Evolutionary conservation across 306 rosid species (phyloP).

Genomic region (Fagus crenata): DNA sequence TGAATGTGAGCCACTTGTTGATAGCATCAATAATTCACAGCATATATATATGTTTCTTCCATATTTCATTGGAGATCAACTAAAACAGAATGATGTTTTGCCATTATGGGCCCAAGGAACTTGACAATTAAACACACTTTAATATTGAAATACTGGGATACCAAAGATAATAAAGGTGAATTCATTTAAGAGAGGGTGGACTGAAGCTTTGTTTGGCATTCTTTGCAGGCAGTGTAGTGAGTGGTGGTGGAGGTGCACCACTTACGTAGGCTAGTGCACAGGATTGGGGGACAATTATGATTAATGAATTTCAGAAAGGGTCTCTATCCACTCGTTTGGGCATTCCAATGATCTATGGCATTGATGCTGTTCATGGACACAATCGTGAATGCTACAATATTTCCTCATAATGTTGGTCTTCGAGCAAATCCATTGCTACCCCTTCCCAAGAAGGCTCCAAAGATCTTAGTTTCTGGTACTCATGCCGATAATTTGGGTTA

Average conservation of each 20-base stretch:
- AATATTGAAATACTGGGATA: not conserved
- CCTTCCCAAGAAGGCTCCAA: slow-evolving; percentile 66
- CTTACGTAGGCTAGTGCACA: slow-evolving; percentile 82
- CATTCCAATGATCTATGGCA: slow-evolving; percentile 95
- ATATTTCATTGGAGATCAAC: not conserved
- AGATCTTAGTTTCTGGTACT: slow-evolving; percentile 75
- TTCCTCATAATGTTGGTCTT: slow-evolving; percentile 93
- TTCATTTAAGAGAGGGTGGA: slow-evolving; percentile 7
- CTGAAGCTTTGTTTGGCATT: slow-evolving; percentile 18
- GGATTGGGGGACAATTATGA: slow-evolving; percentile 98
- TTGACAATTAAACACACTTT: not conserved
- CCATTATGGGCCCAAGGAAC: not conserved
- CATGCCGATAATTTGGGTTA: slow-evolving; percentile 97
- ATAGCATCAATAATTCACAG: too few relatives aligned
- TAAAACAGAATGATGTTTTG: not conserved
- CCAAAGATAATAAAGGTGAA: slow-evolving; percentile 1
- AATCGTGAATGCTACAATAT: slow-evolving; percentile 94
- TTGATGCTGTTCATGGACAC: slow-evolving; percentile 99
- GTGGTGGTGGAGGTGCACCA: slow-evolving; percentile 94
- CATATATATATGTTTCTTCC: too few relatives aligned
- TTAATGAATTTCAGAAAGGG: slow-evolving; percentile 79
- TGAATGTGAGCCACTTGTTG: too few relatives aligned
- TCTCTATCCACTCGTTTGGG: slow-evolving; percentile 78
- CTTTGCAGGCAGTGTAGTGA: slow-evolving; percentile 83
- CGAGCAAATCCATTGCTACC: slow-evolving; percentile 83